Base-by-base conservation (phyloP, 2,329 filamentous ascomycete genomes). In the Capronia americana region DNA sequence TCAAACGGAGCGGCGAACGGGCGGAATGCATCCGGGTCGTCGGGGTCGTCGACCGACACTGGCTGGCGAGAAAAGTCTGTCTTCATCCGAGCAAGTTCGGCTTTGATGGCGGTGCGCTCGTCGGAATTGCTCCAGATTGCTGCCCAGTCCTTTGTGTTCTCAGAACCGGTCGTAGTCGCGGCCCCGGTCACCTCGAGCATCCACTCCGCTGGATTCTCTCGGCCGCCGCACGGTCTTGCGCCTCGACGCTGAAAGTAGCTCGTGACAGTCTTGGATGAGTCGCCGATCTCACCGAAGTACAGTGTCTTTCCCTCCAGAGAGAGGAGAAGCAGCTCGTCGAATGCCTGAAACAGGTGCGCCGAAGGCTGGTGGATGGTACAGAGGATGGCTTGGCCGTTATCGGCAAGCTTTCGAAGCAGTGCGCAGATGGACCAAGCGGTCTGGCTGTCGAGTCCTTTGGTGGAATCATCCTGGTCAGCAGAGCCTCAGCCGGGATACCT, bases 281-380 rank as follows among this genome's bases (percentile, higher is more conserved):
- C 92, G 92, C 38, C 98, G 65, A 94, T 89, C 3, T 91, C 87
- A 20, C 58, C 58, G 74, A 92, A 94, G 81, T 95, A 95, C 53
- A 94, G 90, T 1, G 90, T 92, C 75, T 83, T 86, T 61, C 92
- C 92, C 65, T 91, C 91, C 74, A 86, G 88, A 23, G 89, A 88
- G 12, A 94, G 82, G 81, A 95, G 91, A 32, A 94, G 83, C 8
- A 95, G 86, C 65, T 90, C 87, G 74, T 95, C 91, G 76, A 95
- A 73, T 4, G 75, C 64, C 83, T 79, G 72, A 38, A 86, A 86
- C 5, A 87, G 75, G 38, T 84, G 79, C 0, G 84, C 83, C 6
- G 79, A 82, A 0, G 85, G 85, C 69, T 87, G 85, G 71, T 87
- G 85, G 12, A 87, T 83, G 0, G 85, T 86, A 60, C 83, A 85